A percentile compares a stretch with the other conserved stretches of the same genome.
These are phyloP conservation scores for Cladosporium sp. DNA, from an alignment of 2,329 filamentous ascomycete species.

Conservation along the genomic window DNA sequence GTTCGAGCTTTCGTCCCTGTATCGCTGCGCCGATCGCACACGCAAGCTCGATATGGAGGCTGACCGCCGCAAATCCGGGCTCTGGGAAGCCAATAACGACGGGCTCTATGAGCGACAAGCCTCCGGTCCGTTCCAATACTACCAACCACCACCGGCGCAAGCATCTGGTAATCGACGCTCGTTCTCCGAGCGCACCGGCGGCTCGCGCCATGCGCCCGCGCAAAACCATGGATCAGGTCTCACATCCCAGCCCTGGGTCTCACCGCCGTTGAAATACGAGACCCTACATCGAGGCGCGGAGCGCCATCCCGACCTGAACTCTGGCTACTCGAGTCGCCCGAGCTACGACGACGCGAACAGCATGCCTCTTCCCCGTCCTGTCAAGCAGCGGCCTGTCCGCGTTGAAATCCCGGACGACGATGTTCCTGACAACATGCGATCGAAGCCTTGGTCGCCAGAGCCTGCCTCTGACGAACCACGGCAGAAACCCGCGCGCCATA, in stretches of 20 bases:
- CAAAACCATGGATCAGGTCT: conserved; percentile 14
- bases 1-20: too few species aligned
- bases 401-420: conserved; percentile 24
- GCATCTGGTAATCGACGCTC: conserved; percentile 18
- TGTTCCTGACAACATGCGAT: conserved; percentile 23
- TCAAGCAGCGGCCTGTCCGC: conserved; percentile 14
- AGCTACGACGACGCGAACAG: conserved; percentile 3
- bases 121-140: conserved; percentile 26
- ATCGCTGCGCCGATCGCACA: background rate
- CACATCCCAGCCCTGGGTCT: conserved; percentile 9
- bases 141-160: conserved; percentile 21
- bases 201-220: conserved; percentile 5
- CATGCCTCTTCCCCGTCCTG: conserved; percentile 4
- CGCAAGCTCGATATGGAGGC: conserved; percentile 12
- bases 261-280: conserved; percentile 6
- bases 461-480: conserved; percentile 7
- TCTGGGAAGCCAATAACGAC: conserved; percentile 22
- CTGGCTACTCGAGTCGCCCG: background rate
- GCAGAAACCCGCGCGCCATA: conserved; percentile 17
- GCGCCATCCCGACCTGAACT: conserved; percentile 1
- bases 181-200: conserved; percentile 24
- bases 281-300: conserved; percentile 1
- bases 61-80: conserved; percentile 25
- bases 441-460: conserved; percentile 25
- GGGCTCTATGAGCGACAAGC: conserved; percentile 1